Percentiles rank a stretch among this genome's conserved stretches.
These are phyloP conservation scores for Pinus taeda DNA, from an alignment of 75 land plant species.

Conservation along the genomic window DNA sequence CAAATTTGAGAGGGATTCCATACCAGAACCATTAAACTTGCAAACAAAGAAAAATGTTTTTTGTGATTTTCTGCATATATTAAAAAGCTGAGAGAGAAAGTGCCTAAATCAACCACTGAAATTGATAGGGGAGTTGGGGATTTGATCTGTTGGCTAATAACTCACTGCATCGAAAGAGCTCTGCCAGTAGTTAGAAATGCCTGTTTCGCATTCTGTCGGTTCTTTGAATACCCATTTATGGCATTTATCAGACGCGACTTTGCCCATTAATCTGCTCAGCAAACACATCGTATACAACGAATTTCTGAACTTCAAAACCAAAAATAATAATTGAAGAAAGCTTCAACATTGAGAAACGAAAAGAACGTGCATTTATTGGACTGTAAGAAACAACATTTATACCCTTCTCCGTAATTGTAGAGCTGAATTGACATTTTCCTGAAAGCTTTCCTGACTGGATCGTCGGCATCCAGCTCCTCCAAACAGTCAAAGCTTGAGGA, in stretches of 20 bases:
- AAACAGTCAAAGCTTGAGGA: conserved; percentile 35
- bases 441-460: conserved; percentile 84
- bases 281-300: conserved; percentile 18
- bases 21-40: no score
- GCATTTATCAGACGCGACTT: conserved; percentile 97
- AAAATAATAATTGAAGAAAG: no score
- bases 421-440: conserved; percentile 96
- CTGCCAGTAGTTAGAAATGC: conserved; percentile 90
- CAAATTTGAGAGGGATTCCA: no score
- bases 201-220: conserved; percentile 82
- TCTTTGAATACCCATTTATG: conserved; percentile 99
- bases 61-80: neutral
- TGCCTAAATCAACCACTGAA: neutral
- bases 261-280: conserved; percentile 65
- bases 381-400: neutral
- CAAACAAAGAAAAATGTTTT: no score
- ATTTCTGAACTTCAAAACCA: no score
- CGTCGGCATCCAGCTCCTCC: conserved; percentile 77
- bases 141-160: neutral
- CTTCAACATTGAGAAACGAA: no score
- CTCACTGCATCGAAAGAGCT: conserved; percentile 97
- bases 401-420: conserved; percentile 99
- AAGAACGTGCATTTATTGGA: no score
- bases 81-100: neutral
- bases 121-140: neutral